A percentile compares a stretch with the other conserved stretches of the same genome.
These are phyloP conservation scores for Naganishia kalamii DNA, from an alignment of 768 basidiomycete genomes.

Conservation along the genomic window DNA sequence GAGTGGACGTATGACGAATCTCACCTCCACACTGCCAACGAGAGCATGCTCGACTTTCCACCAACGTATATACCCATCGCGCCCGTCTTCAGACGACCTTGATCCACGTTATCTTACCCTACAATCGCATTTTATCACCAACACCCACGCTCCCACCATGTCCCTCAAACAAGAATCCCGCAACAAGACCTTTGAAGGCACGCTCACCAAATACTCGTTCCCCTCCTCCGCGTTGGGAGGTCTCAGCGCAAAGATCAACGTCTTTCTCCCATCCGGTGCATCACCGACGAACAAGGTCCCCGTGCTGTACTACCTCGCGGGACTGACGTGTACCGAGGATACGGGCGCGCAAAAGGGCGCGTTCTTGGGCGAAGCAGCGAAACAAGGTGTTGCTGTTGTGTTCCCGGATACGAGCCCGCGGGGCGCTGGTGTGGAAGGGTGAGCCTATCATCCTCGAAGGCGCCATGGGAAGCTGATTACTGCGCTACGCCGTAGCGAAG, in stretches of 20 bases:
- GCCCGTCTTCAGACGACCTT: background rate
- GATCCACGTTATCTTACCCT: too few species aligned
- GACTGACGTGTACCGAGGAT: constrained; percentile 79
- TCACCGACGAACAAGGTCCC: constrained; percentile 55
- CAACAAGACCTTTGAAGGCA: constrained; percentile 74
- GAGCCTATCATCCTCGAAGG: constrained; percentile 51
- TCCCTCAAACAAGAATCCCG: constrained; percentile 64
- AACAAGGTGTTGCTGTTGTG: constrained; percentile 79
- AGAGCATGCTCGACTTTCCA: background rate
- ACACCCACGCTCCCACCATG: too few species aligned
- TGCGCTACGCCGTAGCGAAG: constrained; percentile 28
- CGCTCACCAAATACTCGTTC: constrained; percentile 64
- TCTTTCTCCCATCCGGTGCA: constrained; percentile 71
- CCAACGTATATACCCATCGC: background rate
- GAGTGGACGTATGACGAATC: too few species aligned
- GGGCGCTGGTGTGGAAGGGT: constrained; percentile 77
- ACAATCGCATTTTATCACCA: too few species aligned
- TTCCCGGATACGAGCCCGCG: constrained; percentile 95
- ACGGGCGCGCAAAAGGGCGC: constrained; percentile 92
- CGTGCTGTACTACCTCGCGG: constrained; percentile 60
- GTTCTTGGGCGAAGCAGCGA: constrained; percentile 77
- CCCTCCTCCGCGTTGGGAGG: constrained; percentile 41
- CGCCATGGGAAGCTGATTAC: background rate
- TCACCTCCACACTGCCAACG: too few species aligned
- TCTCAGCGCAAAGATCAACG: constrained; percentile 66